Conservation (phyloP, 495 filamentous ascomycete genomes). For the Hypoxylon cercidicola region DNA sequence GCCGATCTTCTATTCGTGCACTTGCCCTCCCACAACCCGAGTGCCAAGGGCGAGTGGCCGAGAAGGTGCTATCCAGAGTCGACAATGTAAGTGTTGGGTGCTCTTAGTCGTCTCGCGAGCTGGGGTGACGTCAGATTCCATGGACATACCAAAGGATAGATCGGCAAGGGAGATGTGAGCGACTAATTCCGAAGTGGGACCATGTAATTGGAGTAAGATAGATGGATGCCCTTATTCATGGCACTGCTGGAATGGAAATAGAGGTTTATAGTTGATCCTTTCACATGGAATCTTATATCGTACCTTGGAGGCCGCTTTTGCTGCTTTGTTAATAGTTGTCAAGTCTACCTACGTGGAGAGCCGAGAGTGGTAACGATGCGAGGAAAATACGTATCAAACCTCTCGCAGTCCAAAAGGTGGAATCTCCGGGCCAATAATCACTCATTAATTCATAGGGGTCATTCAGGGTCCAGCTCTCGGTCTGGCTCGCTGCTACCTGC, state of each 20-base stretch:
- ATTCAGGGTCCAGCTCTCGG: not conserved
- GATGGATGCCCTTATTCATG: conserved; percentile 8
- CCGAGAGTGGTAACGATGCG: conserved; percentile 5
- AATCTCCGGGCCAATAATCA: conserved; percentile 5
- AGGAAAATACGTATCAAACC: not conserved
- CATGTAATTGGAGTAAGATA: conserved; percentile 1
- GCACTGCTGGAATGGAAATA: not conserved
- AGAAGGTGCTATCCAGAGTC: conserved; percentile 26
- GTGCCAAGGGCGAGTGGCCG: conserved; percentile 24
- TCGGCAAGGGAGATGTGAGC: conserved; percentile 4
- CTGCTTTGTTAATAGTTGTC: not conserved
- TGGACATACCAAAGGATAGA: conserved; percentile 14
- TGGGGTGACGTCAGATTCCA: conserved; percentile 32
- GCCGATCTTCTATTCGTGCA: conserved; percentile 19
- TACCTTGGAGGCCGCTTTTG: no score
- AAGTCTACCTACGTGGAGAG: not conserved
- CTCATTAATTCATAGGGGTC: conserved; percentile 20
- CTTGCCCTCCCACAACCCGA: conserved; percentile 4
- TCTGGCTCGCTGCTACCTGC: conserved; percentile 2
- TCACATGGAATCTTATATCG: no score
- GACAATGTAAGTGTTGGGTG: not conserved
- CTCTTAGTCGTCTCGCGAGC: conserved; percentile 9
- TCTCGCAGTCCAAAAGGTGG: conserved; percentile 1
- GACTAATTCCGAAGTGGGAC: conserved; percentile 14
- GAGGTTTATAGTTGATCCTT: no score